Conservation (phyloP, 345 rosid species). For the Citrus unshiu region DNA sequence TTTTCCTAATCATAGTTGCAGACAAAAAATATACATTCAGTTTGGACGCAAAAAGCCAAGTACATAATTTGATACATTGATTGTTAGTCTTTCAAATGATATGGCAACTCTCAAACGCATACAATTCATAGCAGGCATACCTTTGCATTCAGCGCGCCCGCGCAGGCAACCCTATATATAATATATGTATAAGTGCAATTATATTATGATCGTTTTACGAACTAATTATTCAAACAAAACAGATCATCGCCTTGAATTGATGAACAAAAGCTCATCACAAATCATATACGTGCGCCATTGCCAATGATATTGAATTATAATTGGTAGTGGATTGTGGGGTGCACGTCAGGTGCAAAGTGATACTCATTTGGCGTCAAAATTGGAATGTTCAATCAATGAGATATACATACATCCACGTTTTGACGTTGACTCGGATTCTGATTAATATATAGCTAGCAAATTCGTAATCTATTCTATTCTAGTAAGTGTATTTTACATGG, state of each 20-base stretch:
- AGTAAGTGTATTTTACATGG: not conserved
- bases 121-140: not conserved
- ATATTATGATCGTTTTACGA: too few species aligned
- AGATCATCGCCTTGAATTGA: not conserved
- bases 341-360: constrained; percentile 5
- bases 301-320: not conserved
- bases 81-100: not conserved
- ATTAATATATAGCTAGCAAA: not conserved
- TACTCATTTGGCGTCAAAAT: not conserved
- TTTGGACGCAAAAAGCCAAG: not conserved
- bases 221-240: not conserved
- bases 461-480: not conserved
- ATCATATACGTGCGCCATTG: not conserved
- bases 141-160: too few species aligned
- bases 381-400: not conserved
- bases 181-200: too few species aligned
- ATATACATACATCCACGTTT: not conserved
- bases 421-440: not conserved
- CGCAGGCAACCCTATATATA: too few species aligned
- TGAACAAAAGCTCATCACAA: not conserved
- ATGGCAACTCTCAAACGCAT: not conserved
- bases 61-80: not conserved
- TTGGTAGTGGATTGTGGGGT: not conserved
- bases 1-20: not conserved
- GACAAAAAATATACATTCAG: not conserved